Percentiles rank a stretch among this genome's conserved stretches.
Evolutionary conservation across 305 asterid species (phyloP).

Genomic region (Fraxinus baroniana): DNA sequence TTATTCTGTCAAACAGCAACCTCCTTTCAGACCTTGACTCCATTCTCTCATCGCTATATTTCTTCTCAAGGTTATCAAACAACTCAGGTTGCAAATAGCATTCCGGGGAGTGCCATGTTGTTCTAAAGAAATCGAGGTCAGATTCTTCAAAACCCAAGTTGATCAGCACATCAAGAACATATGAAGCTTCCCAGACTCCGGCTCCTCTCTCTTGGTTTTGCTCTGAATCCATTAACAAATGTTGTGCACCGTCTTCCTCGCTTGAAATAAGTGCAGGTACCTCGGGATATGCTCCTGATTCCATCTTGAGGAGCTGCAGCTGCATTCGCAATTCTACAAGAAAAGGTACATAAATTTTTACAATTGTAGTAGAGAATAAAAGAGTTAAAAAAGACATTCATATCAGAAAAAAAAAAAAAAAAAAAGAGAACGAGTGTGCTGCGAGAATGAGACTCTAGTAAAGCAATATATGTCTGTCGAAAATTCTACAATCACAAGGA

Average conservation of each 20-base stretch:
- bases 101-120: conserved; percentile 50
- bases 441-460: neutral
- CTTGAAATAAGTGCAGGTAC: conserved; percentile 15
- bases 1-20: conserved; percentile 58
- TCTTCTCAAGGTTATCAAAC: conserved; percentile 62
- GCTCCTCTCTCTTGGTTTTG: conserved; percentile 21
- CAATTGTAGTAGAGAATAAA: neutral
- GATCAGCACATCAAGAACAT: conserved; percentile 52
- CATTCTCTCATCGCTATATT: conserved; percentile 34
- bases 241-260: conserved; percentile 23
- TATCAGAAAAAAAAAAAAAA: neutral
- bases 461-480: neutral
- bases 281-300: conserved; percentile 30
- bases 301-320: conserved; percentile 61
- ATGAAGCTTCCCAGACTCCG: conserved; percentile 56
- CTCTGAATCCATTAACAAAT: conserved; percentile 22
- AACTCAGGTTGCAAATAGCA: conserved; percentile 47
- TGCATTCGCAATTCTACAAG: conserved; percentile 55
- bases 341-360: neutral
- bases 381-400: neutral
- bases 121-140: conserved; percentile 32
- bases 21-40: conserved; percentile 43
- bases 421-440: neutral
- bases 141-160: conserved; percentile 47
- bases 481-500: neutral